A percentile compares a stretch with the other conserved stretches of the same genome.
Conservation (phyloP, 1,284 basidiomycete species). For the Moesziomyces aphidis region DNA sequence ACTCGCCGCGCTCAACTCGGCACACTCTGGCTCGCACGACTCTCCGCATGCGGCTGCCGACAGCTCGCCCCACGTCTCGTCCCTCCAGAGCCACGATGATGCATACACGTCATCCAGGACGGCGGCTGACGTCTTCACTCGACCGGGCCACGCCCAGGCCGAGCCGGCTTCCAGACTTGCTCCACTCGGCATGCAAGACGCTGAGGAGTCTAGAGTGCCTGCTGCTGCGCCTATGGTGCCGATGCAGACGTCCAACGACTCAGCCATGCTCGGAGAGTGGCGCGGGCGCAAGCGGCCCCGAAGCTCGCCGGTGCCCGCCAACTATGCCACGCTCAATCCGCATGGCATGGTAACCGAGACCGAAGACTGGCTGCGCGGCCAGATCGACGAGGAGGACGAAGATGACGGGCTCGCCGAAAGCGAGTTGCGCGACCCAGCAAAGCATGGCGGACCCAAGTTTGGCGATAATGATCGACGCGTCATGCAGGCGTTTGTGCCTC, state of each 20-base stretch:
- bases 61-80: conserved; percentile 1
- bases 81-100: conserved; percentile 3
- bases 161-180: not conserved
- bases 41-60: not conserved
- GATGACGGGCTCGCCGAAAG: conserved; percentile 1
- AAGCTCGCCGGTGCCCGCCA: conserved; percentile 22
- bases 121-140: not conserved
- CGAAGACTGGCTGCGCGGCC: conserved; percentile 14
- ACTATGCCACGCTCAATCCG: conserved; percentile 7
- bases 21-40: not conserved
- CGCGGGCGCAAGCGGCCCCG: conserved; percentile 30
- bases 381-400: conserved; percentile 22
- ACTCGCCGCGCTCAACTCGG: conserved; percentile 15
- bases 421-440: not conserved
- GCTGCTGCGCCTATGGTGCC: not conserved
- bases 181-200: not conserved
- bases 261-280: conserved; percentile 14
- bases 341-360: conserved; percentile 18
- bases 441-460: not conserved
- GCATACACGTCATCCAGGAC: not conserved
- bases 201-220: not conserved
- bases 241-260: conserved; percentile 2
- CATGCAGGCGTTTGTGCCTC: conserved; percentile 28
- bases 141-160: not conserved
- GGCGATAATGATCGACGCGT: conserved; percentile 19